phyloP scores from a whole-genome alignment of 176 grass and related monocot species.

The Oryza meyeriana region DNA sequence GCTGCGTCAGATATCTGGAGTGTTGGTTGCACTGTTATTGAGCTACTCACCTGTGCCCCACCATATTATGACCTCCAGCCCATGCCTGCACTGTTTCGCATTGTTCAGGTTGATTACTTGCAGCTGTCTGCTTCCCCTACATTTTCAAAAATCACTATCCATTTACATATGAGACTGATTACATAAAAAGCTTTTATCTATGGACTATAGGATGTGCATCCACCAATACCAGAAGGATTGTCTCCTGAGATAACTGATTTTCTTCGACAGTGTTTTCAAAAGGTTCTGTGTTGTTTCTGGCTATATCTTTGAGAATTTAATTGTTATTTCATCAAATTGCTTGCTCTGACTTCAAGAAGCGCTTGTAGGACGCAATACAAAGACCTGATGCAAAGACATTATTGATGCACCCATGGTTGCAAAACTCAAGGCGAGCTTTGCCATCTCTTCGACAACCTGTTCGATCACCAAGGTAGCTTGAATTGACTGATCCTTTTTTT shows the following conservation, averaged over 20 bases:
- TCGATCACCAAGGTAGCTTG: conserved; percentile 53
- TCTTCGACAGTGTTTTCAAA: conserved; percentile 94
- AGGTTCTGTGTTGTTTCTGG: conserved; percentile 44
- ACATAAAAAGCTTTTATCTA: not conserved
- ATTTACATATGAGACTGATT: not conserved
- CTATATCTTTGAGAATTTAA: conserved; percentile 9
- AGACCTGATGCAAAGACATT: conserved; percentile 97
- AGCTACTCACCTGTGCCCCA: conserved; percentile 89
- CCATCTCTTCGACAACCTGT: conserved; percentile 66
- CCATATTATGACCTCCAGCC: conserved; percentile 99
- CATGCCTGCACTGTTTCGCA: conserved; percentile 98
- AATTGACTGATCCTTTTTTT: conserved; percentile 8
- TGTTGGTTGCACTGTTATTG: conserved; percentile 99
- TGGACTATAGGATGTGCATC: conserved; percentile 79
- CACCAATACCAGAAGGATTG: conserved; percentile 92
- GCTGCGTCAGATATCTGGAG: conserved; percentile 99
- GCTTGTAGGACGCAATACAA: conserved; percentile 86
- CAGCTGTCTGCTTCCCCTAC: conserved; percentile 18
- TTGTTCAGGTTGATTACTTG: conserved; percentile 76
- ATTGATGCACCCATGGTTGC: conserved; percentile 91
- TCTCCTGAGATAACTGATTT: conserved; percentile 97
- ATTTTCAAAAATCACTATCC: conserved; percentile 1
- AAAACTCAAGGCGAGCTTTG: conserved; percentile 79
- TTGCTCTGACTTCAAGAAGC: conserved; percentile 41
- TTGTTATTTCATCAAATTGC: conserved; percentile 8